These are phyloP conservation scores for Botrytis medusae DNA, from an alignment of 2,329 filamentous ascomycete species.

Conservation along the genomic window DNA sequence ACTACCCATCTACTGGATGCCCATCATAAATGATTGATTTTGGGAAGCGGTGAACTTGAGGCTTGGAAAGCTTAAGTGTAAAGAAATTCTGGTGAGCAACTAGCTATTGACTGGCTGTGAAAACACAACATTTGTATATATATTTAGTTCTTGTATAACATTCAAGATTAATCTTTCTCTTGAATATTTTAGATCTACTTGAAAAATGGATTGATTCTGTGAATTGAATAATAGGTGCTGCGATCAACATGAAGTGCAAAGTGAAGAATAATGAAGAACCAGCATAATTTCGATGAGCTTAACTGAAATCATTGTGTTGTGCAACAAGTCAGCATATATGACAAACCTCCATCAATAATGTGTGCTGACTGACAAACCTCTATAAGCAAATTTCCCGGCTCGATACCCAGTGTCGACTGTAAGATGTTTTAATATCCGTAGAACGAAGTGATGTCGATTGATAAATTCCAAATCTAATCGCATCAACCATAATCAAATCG, in stretches of 20 bases:
- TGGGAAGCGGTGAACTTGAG: not conserved
- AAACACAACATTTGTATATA: not conserved
- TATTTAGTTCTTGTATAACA: not conserved
- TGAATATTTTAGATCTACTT: not conserved
- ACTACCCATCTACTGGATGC: conserved; percentile 12
- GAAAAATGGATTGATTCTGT: not conserved
- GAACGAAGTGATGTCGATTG: too few relatives aligned
- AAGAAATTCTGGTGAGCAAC: not conserved
- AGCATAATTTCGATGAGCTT: too few relatives aligned
- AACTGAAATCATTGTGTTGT: too few relatives aligned
- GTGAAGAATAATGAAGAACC: not conserved
- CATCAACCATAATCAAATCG: not conserved
- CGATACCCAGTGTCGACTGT: not conserved
- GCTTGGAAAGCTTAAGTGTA: not conserved
- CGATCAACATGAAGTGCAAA: not conserved
- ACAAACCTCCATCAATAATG: not conserved
- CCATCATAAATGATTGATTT: not conserved
- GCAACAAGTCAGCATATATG: not conserved
- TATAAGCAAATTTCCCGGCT: not conserved
- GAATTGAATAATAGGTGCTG: not conserved
- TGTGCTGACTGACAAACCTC: not conserved
- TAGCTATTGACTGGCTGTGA: not conserved
- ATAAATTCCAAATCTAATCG: not conserved
- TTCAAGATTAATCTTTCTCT: not conserved
- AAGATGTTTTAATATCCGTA: not conserved